Base-by-base conservation (phyloP, 306 rosid genomes). In the Casuarina glauca region DNA sequence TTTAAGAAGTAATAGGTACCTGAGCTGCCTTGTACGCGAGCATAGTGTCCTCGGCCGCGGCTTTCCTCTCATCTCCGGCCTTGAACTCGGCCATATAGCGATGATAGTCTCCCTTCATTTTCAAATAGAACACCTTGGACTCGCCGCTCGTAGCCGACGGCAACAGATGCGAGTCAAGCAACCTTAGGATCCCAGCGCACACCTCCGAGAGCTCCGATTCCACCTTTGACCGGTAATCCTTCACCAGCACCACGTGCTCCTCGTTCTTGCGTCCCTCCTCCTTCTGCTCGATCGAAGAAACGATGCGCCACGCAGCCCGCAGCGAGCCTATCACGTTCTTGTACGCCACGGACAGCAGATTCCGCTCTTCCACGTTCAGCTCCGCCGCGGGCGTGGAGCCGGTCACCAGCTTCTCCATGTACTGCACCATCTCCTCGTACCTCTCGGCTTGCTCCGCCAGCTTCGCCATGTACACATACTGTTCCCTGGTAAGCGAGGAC, bases 61-160 rank as follows among this genome's bases (percentile, higher is more conserved):
- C 60, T 61, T 91, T 91, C 68, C 90, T 77, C 12, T 91, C 85
- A 69, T 89, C 94, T 4, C 82, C 92, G 44, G 80, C 17, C 86
- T 86, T 89, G 77, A 91, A 91, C 91, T 89, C 97, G 0, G 94
- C 94, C 75, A 91, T 10, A 79, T 91, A 91, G 70, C 97, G 78
- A 55, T 91, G 91, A 77, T 91, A 89, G 77, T 91, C 97, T 2
- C 94, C 97, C 39, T 91, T 89, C 97, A 91, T 88, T 73, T 91
- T 91, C 85, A 86, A 79, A 36, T 91, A 91, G 74, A 91, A 91
- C 1, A 91, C 91, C 79, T 89, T 91, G 3, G 90, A 85, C 74
- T 91, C 97, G n/a, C 91, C 78, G 2, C 84, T 12, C 1, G 88
- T 38, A 2, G 91, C 90, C 9, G 94, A 91, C 0, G 91, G 90